Conservation (phyloP, 345 rosid genomes). For the Hibiscus tridactylites region DNA sequence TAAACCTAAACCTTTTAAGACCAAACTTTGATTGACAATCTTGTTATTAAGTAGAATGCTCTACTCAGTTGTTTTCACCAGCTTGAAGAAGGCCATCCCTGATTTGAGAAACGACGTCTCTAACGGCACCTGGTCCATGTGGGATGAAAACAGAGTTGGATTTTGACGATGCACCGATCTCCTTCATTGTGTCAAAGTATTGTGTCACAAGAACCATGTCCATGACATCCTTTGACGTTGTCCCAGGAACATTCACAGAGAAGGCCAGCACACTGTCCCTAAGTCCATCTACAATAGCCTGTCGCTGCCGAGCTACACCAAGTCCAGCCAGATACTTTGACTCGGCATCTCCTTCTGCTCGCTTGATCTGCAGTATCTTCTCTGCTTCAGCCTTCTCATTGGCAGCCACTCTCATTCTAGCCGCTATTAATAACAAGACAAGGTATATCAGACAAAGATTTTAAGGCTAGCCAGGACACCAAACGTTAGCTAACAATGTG, state of each 20-base stretch:
- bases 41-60: background rate
- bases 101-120: slow-evolving; percentile 52
- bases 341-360: slow-evolving; percentile 53
- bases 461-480: background rate
- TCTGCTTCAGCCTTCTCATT: slow-evolving; percentile 53
- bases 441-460: background rate
- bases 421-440: slow-evolving; percentile 23
- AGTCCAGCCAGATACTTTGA: slow-evolving; percentile 47
- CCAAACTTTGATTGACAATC: background rate
- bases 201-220: slow-evolving; percentile 79
- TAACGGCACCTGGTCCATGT: slow-evolving; percentile 69
- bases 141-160: slow-evolving; percentile 69
- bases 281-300: slow-evolving; percentile 52
- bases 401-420: slow-evolving; percentile 53
- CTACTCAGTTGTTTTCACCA: slow-evolving; percentile 22
- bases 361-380: slow-evolving; percentile 48
- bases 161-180: slow-evolving; percentile 57
- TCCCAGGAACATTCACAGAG: slow-evolving; percentile 58
- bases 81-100: slow-evolving; percentile 65
- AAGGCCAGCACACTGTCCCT: slow-evolving; percentile 54
- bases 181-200: slow-evolving; percentile 74
- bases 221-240: slow-evolving; percentile 65
- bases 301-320: slow-evolving; percentile 49
- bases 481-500: background rate
- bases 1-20: background rate